Conservation (phyloP, 2,329 filamentous ascomycete species). For the Calonectria multiphialidica region DNA sequence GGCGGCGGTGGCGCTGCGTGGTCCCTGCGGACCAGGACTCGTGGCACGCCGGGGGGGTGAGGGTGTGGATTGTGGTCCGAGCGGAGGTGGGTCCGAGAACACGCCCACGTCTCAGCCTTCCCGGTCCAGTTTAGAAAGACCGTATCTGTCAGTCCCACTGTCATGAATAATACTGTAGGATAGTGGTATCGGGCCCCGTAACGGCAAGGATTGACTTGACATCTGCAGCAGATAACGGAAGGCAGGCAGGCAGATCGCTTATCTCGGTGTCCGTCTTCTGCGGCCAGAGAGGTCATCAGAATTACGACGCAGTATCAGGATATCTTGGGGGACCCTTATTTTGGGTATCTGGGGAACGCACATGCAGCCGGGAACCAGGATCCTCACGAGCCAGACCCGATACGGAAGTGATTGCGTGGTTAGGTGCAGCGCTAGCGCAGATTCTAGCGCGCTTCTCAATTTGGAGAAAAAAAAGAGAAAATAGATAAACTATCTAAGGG, state of each 20-base stretch:
- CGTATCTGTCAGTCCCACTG: background rate
- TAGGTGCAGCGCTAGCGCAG: background rate
- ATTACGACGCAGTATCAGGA: background rate
- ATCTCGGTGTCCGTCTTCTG: slow-evolving; percentile 1
- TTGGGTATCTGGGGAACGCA: background rate
- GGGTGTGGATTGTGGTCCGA: slow-evolving; percentile 2
- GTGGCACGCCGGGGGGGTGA: background rate
- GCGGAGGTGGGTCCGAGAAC: background rate
- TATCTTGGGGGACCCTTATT: background rate
- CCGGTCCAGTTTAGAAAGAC: background rate
- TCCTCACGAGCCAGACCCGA: background rate
- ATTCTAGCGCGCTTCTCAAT: slow-evolving; percentile 12
- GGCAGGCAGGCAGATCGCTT: background rate
- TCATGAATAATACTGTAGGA: background rate
- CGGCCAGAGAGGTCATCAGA: background rate
- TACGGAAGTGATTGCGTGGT: background rate
- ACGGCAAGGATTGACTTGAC: background rate
- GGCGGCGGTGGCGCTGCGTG: background rate
- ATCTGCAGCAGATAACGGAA: background rate
- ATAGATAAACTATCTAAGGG: background rate
- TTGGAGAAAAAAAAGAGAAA: slow-evolving; percentile 24
- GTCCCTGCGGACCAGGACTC: slow-evolving; percentile 1
- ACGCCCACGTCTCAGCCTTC: background rate
- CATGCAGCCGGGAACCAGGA: background rate
- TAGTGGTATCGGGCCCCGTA: background rate